Conservation (phyloP, 345 rosid genomes). For the Citrus australasica region DNA sequence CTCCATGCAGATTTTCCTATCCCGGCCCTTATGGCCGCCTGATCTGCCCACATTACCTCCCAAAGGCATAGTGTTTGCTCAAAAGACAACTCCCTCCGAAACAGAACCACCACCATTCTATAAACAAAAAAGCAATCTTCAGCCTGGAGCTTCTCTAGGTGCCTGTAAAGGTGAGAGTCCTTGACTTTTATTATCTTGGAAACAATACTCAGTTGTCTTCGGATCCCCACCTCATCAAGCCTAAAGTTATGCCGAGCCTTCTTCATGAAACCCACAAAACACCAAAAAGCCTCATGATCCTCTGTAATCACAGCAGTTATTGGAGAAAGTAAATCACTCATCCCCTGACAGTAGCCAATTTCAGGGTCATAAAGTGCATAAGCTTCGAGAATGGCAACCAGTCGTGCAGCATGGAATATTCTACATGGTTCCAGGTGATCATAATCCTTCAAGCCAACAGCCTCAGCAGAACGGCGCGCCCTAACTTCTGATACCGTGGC, state of each 20-base stretch:
- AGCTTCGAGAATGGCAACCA: conserved; percentile 94
- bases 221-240: conserved; percentile 88
- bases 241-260: conserved; percentile 95
- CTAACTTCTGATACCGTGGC: conserved; percentile 54
- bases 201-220: conserved; percentile 76
- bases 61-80: conserved; percentile 86
- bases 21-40: conserved; percentile 87
- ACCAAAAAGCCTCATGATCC: conserved; percentile 96
- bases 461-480: conserved; percentile 66
- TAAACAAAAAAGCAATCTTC: conserved; percentile 98
- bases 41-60: conserved; percentile 99
- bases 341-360: conserved; percentile 98
- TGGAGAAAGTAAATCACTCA: conserved; percentile 97
- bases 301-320: conserved; percentile 68
- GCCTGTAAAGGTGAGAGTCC: conserved; percentile 85
- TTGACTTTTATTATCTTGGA: conserved; percentile 84
- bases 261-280: conserved; percentile 92
- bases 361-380: conserved; percentile 86
- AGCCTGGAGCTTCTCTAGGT: conserved; percentile 84
- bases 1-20: conserved; percentile 87
- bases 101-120: conserved; percentile 94
- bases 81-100: conserved; percentile 79
- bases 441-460: conserved; percentile 78
- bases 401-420: conserved; percentile 88
- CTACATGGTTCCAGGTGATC: conserved; percentile 70